Evolutionary conservation across 129 eudicot species (phyloP).

Genomic region (Flaveria ramosissima): DNA sequence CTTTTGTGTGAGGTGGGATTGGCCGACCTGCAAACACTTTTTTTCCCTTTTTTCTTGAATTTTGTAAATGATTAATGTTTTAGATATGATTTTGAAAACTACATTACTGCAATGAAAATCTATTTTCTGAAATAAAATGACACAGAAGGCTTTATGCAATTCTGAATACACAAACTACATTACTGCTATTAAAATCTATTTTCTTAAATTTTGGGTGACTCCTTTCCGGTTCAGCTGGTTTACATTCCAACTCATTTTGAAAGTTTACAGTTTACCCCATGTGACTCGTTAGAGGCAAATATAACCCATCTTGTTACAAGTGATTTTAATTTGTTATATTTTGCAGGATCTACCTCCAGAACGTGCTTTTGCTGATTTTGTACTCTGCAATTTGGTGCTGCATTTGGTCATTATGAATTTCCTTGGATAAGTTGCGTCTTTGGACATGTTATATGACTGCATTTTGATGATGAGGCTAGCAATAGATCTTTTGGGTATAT

Average conservation of each 20-base stretch:
- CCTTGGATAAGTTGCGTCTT: conserved; percentile 42
- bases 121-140: background rate
- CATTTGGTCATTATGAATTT: conserved; percentile 62
- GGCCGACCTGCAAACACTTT: background rate
- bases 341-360: conserved; percentile 58
- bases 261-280: background rate
- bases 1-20: background rate
- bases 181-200: no score
- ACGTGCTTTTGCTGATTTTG: conserved; percentile 60
- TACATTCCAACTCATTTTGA: background rate
- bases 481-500: background rate
- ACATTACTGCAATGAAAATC: background rate
- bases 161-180: background rate
- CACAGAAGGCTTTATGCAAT: background rate
- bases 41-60: background rate
- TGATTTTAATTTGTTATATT: background rate
- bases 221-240: background rate
- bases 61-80: background rate
- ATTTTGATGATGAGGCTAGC: conserved; percentile 5
- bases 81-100: background rate
- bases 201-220: background rate
- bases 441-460: background rate
- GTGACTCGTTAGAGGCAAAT: background rate
- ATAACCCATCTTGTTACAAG: background rate
- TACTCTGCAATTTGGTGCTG: conserved; percentile 55